Evolutionary conservation across 1,284 basidiomycete genomes (phyloP).

Genomic region (Moesziomyces antarcticus): DNA sequence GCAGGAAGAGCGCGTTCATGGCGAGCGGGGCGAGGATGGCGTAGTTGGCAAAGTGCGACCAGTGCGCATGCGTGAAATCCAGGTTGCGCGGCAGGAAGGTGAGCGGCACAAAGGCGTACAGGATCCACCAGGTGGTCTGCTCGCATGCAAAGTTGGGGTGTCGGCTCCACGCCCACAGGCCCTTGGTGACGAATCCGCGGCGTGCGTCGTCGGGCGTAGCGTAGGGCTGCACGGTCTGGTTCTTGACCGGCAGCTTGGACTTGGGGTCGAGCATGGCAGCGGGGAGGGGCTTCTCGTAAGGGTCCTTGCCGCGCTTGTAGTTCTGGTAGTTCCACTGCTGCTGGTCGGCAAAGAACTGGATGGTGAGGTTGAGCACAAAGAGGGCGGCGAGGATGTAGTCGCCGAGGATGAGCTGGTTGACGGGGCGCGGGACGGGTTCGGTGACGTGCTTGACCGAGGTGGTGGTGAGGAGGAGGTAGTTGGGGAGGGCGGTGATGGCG

Average conservation of each 20-base stretch:
- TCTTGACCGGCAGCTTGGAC: conserved; percentile 26
- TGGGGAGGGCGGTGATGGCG: conserved; percentile 71
- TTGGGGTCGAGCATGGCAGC: conserved; percentile 23
- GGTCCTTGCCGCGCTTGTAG: conserved; percentile 75
- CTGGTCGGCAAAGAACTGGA: conserved; percentile 87
- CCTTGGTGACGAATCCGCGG: conserved; percentile 84
- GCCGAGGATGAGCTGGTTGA: conserved; percentile 71
- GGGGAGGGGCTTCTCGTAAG: conserved; percentile 39
- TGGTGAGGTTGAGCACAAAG: conserved; percentile 74
- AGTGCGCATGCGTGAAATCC: conserved; percentile 56
- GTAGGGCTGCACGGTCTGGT: conserved; percentile 35
- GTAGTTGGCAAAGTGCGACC: conserved; percentile 59
- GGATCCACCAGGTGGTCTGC: conserved; percentile 83
- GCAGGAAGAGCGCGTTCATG: conserved; percentile 58
- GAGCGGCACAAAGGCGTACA: conserved; percentile 66
- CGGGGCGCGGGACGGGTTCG: conserved; percentile 67
- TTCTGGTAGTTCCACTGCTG: conserved; percentile 85
- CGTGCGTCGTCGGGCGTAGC: conserved; percentile 72
- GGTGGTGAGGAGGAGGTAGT: conserved; percentile 72
- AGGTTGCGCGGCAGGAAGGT: conserved; percentile 72
- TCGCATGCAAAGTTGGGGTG: conserved; percentile 94
- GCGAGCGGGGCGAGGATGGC: conserved; percentile 53
- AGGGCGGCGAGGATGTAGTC: conserved; percentile 77
- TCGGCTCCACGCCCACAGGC: conserved; percentile 84
- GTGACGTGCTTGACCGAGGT: conserved; percentile 67